Evolutionary conservation across 176 grass and related monocot genomes (phyloP).

Genomic region (barley (Hordeum vulgare)): DNA sequence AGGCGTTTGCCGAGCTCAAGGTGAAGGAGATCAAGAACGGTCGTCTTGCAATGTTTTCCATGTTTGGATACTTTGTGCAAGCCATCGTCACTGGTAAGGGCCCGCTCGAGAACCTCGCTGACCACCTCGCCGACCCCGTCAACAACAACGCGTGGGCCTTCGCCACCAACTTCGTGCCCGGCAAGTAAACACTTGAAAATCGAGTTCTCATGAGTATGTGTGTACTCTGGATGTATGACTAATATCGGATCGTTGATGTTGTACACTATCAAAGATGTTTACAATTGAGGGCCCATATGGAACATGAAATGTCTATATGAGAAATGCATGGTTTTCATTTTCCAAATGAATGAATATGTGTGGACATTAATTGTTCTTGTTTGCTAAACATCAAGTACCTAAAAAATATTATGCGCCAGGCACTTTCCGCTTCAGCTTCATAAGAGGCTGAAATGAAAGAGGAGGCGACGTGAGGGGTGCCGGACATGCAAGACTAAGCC

Average conservation of each 20-base stretch:
- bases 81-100: constrained; percentile 94
- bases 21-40: constrained; percentile 97
- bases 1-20: constrained; percentile 87
- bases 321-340: neutral
- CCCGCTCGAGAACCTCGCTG: constrained; percentile 83
- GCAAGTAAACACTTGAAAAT: constrained; percentile 28
- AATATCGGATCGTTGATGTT: neutral
- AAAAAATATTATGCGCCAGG: too few species aligned
- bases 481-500: too few species aligned
- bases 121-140: constrained; percentile 87
- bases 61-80: constrained; percentile 91
- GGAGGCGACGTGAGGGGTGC: too few species aligned
- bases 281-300: neutral
- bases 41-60: constrained; percentile 84
- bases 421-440: too few species aligned
- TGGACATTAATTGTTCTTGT: neutral
- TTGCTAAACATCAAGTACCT: too few species aligned
- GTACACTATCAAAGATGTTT: constrained; percentile 9
- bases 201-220: neutral
- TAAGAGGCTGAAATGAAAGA: too few species aligned
- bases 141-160: constrained; percentile 97
- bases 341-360: neutral
- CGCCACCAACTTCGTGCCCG: constrained; percentile 97
- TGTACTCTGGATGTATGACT: neutral
- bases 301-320: neutral